Evolutionary conservation across 1,284 basidiomycete genomes (phyloP).

Genomic region (Ustilago lituana): DNA sequence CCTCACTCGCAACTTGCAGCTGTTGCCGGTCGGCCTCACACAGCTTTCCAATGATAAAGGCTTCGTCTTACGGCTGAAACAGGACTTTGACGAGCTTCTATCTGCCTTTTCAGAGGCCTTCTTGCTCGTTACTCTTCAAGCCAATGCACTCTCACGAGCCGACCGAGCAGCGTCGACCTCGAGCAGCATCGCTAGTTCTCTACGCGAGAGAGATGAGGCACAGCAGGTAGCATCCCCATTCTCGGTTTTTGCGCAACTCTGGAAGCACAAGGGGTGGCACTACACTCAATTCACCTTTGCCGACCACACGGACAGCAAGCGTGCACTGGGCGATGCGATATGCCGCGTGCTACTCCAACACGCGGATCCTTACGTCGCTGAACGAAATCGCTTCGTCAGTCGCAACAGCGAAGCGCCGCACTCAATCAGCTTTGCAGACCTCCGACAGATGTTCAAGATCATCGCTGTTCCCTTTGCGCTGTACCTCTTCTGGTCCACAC

Average conservation of each 20-base stretch:
- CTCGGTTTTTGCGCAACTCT: constrained; percentile 24
- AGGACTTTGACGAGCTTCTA: constrained; percentile 29
- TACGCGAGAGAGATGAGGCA: background rate
- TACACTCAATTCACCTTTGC: constrained; percentile 38
- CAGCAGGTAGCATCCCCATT: constrained; percentile 20
- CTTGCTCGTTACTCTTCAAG: constrained; percentile 3
- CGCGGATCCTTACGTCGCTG: constrained; percentile 6
- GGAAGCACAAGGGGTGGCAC: constrained; percentile 35
- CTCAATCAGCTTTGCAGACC: constrained; percentile 9
- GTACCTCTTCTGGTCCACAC: constrained; percentile 38
- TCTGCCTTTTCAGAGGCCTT: constrained; percentile 22
- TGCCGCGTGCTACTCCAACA: constrained; percentile 34
- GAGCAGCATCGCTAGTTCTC: background rate
- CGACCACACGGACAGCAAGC: constrained; percentile 41
- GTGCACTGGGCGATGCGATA: constrained; percentile 18
- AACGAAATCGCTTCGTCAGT: background rate
- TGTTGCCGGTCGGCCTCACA: constrained; percentile 37
- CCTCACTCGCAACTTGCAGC: constrained; percentile 31
- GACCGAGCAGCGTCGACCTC: background rate
- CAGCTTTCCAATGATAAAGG: constrained; percentile 32
- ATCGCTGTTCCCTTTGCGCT: constrained; percentile 30
- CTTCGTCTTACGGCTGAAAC: constrained; percentile 22
- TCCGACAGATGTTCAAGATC: constrained; percentile 19
- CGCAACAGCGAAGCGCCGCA: background rate
- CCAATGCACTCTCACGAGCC: no score